Base-by-base conservation (phyloP, 2,329 filamentous ascomycete genomes). In the Thermothelomyces thermophilus region DNA sequence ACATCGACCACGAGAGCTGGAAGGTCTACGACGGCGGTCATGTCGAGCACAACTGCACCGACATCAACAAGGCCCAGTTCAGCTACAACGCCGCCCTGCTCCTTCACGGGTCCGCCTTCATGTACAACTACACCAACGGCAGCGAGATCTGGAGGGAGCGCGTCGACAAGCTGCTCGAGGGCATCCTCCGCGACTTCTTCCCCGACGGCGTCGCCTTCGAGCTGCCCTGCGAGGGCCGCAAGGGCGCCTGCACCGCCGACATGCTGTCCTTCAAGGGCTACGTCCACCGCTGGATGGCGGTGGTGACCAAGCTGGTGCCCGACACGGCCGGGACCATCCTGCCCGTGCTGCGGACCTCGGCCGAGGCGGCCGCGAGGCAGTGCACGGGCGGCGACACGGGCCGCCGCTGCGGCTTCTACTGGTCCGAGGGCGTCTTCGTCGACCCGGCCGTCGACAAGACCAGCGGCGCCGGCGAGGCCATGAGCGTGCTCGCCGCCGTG, bases 211-310 rank as follows among this genome's bases (percentile, higher is more conserved):
- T 84, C 56, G 80, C 86, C 58, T 80, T 70, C 49, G 87, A 91
- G 65, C 67, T 79, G 2, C 72, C 80, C 11, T 91, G 87, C 68
- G 85, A 89, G 58, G 59, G 63, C 19, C 51, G 52, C 50, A 68
- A 73, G 2, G 67, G 62, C 19, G 75, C 68, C 16, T 91, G 87
- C 70, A 83, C 83, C 51, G 73, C 77, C 41, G 87, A 91, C 60
- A 86, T 89, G 73, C 67, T 79, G 52, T 79, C 80, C 1, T 90
- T 85, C 76, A 87, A 87, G 66, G 84, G 83, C 34, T 82, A 83
- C 51, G 70, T 87, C 16, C 74, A 81, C 57, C 76, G 82, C 35
- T 86, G 83, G 80, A 70, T 88, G 57, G 73, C 78, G 3, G 72
- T 76, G 19, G 73, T 77, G 1, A 75, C 79, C 2, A 73, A 83